A percentile compares a stretch with the other conserved stretches of the same genome.
Evolutionary conservation across 768 basidiomycete species (phyloP).

Genomic region (Boletus vermiculosoides): DNA sequence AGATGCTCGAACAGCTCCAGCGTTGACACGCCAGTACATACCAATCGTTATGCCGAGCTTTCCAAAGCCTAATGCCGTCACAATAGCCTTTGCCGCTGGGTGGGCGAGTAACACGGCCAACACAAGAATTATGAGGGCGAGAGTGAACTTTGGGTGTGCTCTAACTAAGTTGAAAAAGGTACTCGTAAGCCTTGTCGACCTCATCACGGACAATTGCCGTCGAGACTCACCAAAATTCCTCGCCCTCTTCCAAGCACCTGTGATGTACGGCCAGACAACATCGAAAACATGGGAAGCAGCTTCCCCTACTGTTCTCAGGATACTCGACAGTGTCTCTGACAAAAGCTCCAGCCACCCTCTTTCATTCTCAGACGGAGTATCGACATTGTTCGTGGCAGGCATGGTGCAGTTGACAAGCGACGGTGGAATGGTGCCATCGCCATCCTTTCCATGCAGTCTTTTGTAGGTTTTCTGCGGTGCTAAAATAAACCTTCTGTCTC

Average conservation of each 20-base stretch:
- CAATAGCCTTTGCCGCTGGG: neutral
- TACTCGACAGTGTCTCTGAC: accelerated
- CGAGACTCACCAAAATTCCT: slow-evolving; percentile 1
- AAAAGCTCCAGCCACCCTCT: neutral
- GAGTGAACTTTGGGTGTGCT: neutral
- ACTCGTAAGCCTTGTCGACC: neutral
- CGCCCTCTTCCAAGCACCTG: neutral
- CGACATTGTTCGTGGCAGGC: neutral
- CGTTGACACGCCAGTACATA: neutral
- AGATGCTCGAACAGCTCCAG: neutral
- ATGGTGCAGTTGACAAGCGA: neutral
- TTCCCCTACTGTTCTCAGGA: accelerated
- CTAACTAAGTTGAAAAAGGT: neutral
- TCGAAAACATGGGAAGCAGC: neutral
- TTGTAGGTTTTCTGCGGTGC: neutral
- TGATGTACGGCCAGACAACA: accelerated
- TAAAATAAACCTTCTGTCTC: neutral
- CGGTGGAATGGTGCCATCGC: neutral
- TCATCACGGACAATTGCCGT: neutral
- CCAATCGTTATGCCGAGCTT: neutral
- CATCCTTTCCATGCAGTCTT: neutral
- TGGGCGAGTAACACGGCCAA: neutral
- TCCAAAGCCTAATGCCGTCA: neutral
- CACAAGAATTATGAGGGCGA: neutral
- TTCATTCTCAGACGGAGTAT: neutral